A percentile compares a stretch with the other conserved stretches of the same genome.
These are phyloP conservation scores for Irpex rosettiformis DNA, from an alignment of 1,284 basidiomycete species.

Conservation along the genomic window DNA sequence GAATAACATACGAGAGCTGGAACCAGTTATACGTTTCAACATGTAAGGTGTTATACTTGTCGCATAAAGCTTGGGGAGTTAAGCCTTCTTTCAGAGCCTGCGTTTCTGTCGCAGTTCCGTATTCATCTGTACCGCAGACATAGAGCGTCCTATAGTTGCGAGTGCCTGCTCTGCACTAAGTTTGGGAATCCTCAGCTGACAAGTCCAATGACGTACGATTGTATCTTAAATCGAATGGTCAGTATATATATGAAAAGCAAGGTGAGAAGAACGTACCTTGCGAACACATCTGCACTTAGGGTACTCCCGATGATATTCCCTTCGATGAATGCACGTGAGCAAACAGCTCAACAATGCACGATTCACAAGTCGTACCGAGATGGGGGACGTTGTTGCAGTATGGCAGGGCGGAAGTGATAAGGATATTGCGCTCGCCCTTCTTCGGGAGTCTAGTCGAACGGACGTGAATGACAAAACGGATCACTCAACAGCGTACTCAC, in stretches of 20 bases:
- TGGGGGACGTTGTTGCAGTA: constrained; percentile 99
- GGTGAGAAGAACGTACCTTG: constrained; percentile 59
- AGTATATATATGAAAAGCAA: constrained; percentile 20
- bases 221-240: constrained; percentile 43
- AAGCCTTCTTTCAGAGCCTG: constrained; percentile 94
- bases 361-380: constrained; percentile 52
- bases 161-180: constrained; percentile 45
- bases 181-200: neutral
- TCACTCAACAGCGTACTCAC: constrained; percentile 20
- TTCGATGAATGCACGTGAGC: constrained; percentile 21
- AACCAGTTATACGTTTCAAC: constrained; percentile 96
- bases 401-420: constrained; percentile 95
- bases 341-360: constrained; percentile 12
- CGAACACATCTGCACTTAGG: constrained; percentile 95
- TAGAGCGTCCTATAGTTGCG: constrained; percentile 75
- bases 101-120: constrained; percentile 98
- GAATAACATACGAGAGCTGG: constrained; percentile 63
- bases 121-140: constrained; percentile 98
- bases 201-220: constrained; percentile 48
- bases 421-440: constrained; percentile 81
- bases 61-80: constrained; percentile 84
- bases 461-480: neutral
- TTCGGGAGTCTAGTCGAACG: constrained; percentile 65
- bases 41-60: constrained; percentile 92
- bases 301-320: constrained; percentile 98